Evolutionary conservation across 2,329 filamentous ascomycete genomes (phyloP).

Genomic region (Epichloe gansuensis): DNA sequence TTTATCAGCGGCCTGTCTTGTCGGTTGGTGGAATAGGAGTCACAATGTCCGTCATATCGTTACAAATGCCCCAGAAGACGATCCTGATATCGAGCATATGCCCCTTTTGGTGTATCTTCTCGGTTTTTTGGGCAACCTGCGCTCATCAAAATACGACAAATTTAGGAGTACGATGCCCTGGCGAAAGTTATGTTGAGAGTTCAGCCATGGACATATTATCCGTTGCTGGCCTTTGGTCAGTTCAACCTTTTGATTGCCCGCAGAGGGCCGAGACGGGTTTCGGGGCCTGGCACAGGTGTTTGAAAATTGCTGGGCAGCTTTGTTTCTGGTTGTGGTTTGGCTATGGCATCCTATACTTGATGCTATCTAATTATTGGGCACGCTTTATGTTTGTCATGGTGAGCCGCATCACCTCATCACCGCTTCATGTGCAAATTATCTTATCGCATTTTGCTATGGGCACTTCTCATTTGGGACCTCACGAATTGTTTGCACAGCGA

Average conservation of each 20-base stretch:
- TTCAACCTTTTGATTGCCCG: slow-evolving; percentile 71
- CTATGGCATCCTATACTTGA: slow-evolving; percentile 64
- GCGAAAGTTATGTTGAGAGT: slow-evolving; percentile 58
- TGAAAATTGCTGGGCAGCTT: slow-evolving; percentile 63
- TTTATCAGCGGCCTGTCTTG: slow-evolving; percentile 74
- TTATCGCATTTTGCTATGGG: slow-evolving; percentile 91
- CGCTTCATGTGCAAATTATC: slow-evolving; percentile 80
- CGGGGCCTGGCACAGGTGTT: slow-evolving; percentile 70
- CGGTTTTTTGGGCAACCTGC: slow-evolving; percentile 62
- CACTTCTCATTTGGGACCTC: slow-evolving; percentile 68
- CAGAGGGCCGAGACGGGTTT: slow-evolving; percentile 61
- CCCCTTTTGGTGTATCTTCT: slow-evolving; percentile 78
- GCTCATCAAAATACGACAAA: slow-evolving; percentile 72
- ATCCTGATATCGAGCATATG: slow-evolving; percentile 87
- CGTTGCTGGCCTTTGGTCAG: slow-evolving; percentile 64
- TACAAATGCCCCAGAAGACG: slow-evolving; percentile 88
- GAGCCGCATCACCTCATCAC: slow-evolving; percentile 69
- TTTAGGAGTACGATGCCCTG: slow-evolving; percentile 61
- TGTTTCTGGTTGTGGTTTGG: slow-evolving; percentile 85
- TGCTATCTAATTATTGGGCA: slow-evolving; percentile 54
- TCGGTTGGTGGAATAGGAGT: slow-evolving; percentile 95
- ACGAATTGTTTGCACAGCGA: slow-evolving; percentile 79
- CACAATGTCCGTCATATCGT: slow-evolving; percentile 97
- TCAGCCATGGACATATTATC: slow-evolving; percentile 75
- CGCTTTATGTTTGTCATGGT: slow-evolving; percentile 65